Conservation (phyloP, 108 stramenopile species). For the Pseudonitzschia pungens region DNA sequence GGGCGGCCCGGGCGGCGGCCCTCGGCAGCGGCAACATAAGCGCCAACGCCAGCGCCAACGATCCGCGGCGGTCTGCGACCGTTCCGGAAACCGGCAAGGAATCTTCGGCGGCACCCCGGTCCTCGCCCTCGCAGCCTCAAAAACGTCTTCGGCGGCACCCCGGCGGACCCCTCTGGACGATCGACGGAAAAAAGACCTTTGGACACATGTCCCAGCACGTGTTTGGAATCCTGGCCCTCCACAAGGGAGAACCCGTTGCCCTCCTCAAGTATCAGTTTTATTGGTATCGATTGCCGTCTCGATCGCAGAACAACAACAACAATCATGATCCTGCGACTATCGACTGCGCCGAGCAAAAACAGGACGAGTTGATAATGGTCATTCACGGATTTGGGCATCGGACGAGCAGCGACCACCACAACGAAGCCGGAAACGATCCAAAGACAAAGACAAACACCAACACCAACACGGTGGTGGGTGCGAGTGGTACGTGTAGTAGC, state of each 20-base stretch:
- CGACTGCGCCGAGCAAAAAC: neutral
- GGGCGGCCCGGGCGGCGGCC: too few species aligned
- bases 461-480: neutral
- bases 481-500: too few species aligned
- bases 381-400: conserved; percentile 44
- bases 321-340: too few species aligned
- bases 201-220: conserved; percentile 18
- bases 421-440: neutral
- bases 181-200: conserved; percentile 22
- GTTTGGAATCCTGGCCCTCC: conserved; percentile 37
- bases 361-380: conserved; percentile 60
- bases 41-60: neutral
- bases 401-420: neutral
- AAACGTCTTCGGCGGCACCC: neutral
- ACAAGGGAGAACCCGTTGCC: conserved; percentile 21
- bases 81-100: neutral
- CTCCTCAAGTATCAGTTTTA: conserved; percentile 34
- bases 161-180: conserved; percentile 28
- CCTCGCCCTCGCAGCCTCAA: neutral
- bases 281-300: conserved; percentile 24
- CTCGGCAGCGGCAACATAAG: neutral
- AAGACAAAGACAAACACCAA: neutral
- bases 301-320: too few species aligned
- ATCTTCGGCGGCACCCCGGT: neutral
- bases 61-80: too few species aligned